Evolutionary conservation across 176 grass and related monocot species (phyloP), one percentile per base, ranked within the genome.

Genomic region (Leersia perrieri): DNA sequence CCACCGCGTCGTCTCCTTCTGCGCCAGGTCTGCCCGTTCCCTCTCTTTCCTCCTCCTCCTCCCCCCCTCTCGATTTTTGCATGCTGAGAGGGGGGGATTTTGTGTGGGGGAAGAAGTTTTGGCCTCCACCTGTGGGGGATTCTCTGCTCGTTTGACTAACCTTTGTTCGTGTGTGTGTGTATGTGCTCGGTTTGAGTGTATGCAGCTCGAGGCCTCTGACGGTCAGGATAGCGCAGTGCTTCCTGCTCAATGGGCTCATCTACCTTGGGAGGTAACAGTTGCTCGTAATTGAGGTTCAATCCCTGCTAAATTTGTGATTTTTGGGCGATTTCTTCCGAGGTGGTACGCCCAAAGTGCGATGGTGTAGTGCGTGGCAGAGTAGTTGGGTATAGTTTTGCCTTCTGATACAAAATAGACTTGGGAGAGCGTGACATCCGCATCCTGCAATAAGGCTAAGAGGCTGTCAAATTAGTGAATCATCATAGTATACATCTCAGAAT

Each of bases 171-270:
- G 12, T n/a, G 32, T n/a, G 49, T 2, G n/a, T n/a, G n/a, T n/a
- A n/a, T n/a, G n/a, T n/a, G n/a, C 15, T 66, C 81, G 11, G 22
- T 64, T 77, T n/a, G n/a, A n/a, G n/a, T n/a, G n/a, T 63, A n/a
- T 79, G 58, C 81, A 98, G 96, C 36, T 95, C 96, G 51, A 85
- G 80, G 84, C 7, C 87, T 16, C 79, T 98, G 12, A 85, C 79
- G 57, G 72, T 89, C 75, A 91, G 92, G 70, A 95, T 94, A 35
- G 88, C 86, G 33, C 92, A 95, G 82, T 95, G 96, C 84, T 99
- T 99, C 82, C 88, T 99, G 75, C 82, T 99, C 72, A 95, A 99
- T 25, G 92, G 96, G 7, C 39, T 99, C 22, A 95, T 95, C 80
- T 99, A 95, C 82, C 53, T 99, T 3, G 96, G 96, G 77, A 99